Evolutionary conservation across 2,329 filamentous ascomycete species (phyloP), one percentile per base, ranked within the genome.

Genomic region (Ophioceras dolichostomum): DNA sequence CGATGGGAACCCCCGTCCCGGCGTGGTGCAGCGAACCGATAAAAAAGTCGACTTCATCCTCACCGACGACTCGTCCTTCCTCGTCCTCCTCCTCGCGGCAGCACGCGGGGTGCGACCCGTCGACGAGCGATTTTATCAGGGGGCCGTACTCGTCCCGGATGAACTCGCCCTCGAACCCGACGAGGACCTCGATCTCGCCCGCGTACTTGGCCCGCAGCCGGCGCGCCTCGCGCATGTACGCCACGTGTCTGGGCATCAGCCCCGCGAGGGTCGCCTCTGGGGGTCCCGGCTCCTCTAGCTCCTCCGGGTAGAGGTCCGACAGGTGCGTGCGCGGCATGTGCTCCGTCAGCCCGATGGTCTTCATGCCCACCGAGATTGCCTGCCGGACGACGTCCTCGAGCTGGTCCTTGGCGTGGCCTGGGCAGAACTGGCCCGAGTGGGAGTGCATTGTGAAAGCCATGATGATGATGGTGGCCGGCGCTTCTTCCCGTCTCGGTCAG

Each of bases 381-480:
- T 78, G 73, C 52, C 79, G 73, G 48, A 96, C 67, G 34, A 96
- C 75, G 46, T 86, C 79, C 57, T 96, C 89, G 9, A 98, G 73
- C 16, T 76, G 71, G 55, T 94, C 77, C 54, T 81, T 77, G 36
- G 91, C 91, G 64, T 98, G 91, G 48, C 81, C 76, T 9, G 79
- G 79, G 64, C 91, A 98, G 66, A 98, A 98, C 57, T 98, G 85
- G 45, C 91, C 91, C 27, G 91, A 96, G 63, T 98, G 91, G 53
- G 86, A 94, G 61, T 98, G 91, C 67, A 96, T 93, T 4, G 91
- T 93, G 64, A 94, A 94, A 2, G 89, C 88, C 91, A 96, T 96
- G n/a, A n/a, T n/a, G n/a, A n/a, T n/a, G n/a, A n/a, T n/a, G n/a
- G n/a, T n/a, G n/a, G n/a, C n/a, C n/a, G n/a, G n/a, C n/a, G n/a